These are phyloP conservation scores for Cetraspora pellucida DNA, from an alignment of 192 early-diverging fungal species.

Conservation along the genomic window DNA sequence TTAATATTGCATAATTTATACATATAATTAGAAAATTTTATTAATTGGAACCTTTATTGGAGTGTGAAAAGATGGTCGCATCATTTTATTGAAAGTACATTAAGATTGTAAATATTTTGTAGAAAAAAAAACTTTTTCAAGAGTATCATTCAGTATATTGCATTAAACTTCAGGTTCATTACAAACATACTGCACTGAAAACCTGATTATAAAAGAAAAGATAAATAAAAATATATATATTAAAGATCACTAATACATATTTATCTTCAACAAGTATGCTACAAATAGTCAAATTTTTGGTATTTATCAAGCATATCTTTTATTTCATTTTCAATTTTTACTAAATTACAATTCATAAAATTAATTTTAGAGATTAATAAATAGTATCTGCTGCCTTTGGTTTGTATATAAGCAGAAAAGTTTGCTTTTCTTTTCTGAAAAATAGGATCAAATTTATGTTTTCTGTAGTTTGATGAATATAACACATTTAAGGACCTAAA, in stretches of 20 bases:
- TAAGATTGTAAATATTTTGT: constrained; percentile 22
- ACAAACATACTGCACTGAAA: constrained; percentile 19
- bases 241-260: neutral
- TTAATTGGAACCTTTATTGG: too few species aligned
- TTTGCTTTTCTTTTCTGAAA: constrained; percentile 13
- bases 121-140: constrained; percentile 27
- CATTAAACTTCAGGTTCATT: constrained; percentile 29
- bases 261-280: constrained; percentile 31
- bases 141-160: constrained; percentile 27
- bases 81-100: neutral
- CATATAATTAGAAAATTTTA: too few species aligned
- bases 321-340: constrained; percentile 28
- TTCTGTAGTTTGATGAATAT: neutral
- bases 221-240: constrained; percentile 1
- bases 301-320: constrained; percentile 30
- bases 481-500: constrained; percentile 16
- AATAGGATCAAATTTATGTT: too few species aligned
- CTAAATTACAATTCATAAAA: constrained; percentile 1
- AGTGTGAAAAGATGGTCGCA: too few species aligned
- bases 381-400: neutral
- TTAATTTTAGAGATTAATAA: constrained; percentile 15
- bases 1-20: too few species aligned
- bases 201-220: constrained; percentile 20
- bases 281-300: constrained; percentile 24
- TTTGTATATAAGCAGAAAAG: constrained; percentile 18